These are phyloP conservation scores for Saturnispora sanitii DNA, from an alignment of 805 yeast genomes.

Conservation along the genomic window DNA sequence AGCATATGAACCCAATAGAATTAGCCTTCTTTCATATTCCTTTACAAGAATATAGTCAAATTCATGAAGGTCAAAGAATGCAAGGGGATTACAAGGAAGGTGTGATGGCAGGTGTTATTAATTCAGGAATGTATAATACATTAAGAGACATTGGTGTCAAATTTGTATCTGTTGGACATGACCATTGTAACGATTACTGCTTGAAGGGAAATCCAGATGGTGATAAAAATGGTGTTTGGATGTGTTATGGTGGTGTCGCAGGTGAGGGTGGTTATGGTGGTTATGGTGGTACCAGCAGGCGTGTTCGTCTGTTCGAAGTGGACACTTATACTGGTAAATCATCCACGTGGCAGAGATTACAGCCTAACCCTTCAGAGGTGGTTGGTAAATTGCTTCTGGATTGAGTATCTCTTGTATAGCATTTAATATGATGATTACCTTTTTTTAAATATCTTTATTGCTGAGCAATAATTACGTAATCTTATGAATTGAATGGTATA, in stretches of 20 bases:
- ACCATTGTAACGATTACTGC: conserved; percentile 92
- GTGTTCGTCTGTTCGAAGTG: conserved; percentile 64
- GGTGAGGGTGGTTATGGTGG: conserved; percentile 98
- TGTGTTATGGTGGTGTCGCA: conserved; percentile 88
- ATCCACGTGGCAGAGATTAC: conserved; percentile 65
- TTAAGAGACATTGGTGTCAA: conserved; percentile 60
- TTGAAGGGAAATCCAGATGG: conserved; percentile 36
- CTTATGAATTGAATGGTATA: background rate
- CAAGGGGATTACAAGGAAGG: conserved; percentile 65
- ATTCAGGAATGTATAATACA: conserved; percentile 54
- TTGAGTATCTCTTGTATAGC: background rate
- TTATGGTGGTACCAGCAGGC: conserved; percentile 75
- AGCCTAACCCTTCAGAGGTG: conserved; percentile 36
- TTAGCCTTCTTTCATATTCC: conserved; percentile 97
- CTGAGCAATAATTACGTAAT: background rate
- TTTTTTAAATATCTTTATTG: background rate
- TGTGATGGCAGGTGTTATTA: conserved; percentile 65
- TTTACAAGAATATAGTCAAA: conserved; percentile 63
- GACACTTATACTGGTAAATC: conserved; percentile 41
- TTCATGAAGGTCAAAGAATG: conserved; percentile 17
- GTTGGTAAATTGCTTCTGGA: conserved; percentile 5
- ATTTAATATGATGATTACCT: background rate
- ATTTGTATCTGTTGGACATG: conserved; percentile 83
- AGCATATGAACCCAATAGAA: conserved; percentile 35
- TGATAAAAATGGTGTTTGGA: conserved; percentile 46